Base-by-base conservation (phyloP, 73 alveolate species). In the Stentor roeselii region DNA sequence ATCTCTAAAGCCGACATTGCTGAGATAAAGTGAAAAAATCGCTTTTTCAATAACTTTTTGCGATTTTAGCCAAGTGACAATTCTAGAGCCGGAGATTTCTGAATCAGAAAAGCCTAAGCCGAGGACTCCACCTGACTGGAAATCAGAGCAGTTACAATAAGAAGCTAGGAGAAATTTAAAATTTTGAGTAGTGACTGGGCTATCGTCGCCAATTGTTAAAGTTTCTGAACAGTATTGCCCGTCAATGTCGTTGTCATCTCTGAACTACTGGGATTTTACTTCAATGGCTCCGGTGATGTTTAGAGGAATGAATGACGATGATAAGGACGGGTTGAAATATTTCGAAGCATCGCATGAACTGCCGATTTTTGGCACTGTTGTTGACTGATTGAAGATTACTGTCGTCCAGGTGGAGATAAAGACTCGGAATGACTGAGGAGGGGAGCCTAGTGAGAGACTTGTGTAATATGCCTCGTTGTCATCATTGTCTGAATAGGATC, bases 11-110 rank as follows among this genome's bases (percentile, higher is more conserved):
- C 80, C 80, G 34, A 21, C 37, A 30, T 67, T 40, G 42, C 37
- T 67, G 37, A 67, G 41, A 67, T 67, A 67, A n/a, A 67, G 41
- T 21, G 80, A 67, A 67, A 67, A 67, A n/a, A n/a, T 21, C 11
- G 80, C 42, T 67, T 30, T 21, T 1, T n/a, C 50, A 34, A 67
- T 58, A 31, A 21, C 34, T 1, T 32, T 27, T 67, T 34, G 50
- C 11, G n/a, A 14, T 21, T 30, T 27, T 30, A 30, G 34, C n/a
- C 27, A 27, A 27, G n/a, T 32, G 11, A 34, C 80, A n/a, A 67
- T 40, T 67, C 27, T 27, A 21, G 80, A 32, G 14, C 21, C 34
- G n/a, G 41, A 21, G 34, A 11, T 67, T 1, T 15, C 37, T 21
- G 15, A 36, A 11, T 40, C 80, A 2, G 42, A 14, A 11, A 32